Evolutionary conservation across 1,139 yeast species (phyloP), one percentile per base, ranked within the genome.

Genomic region (Pichia sp.): DNA sequence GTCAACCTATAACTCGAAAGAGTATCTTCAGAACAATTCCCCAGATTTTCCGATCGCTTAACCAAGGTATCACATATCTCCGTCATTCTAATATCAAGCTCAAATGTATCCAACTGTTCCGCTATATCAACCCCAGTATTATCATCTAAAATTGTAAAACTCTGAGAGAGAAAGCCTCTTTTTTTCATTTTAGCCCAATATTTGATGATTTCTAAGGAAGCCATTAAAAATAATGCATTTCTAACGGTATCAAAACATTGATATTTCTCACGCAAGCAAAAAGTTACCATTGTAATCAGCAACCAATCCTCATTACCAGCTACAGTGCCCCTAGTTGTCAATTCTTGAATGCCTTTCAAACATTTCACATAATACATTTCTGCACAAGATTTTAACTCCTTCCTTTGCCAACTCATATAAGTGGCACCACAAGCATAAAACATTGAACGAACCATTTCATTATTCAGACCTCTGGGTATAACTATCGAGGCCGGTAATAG

Each of bases 401-500:
- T 16, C 11, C 26, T 7, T 23, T 34, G 23, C 23, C 26, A 10
- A 34, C 36, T 10, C 26, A 9, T 34, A 34, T 34, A 34, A 2
- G 61, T 64, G 3, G 60, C 62, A 3, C 73, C 73, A 54, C 72
- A 68, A 11, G 68, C 64, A 36, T 64, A 49, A 33, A 67, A 67
- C 5, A 68, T 57, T 27, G 59, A 60, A 34, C 61, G 55, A 33
- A 68, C 48, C 2, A 64, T 54, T 2, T 55, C 47, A 35, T 68
- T 65, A n/a, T 52, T 50, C 7, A 52, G 41, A 4, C 62, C 58
- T 16, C 57, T 55, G 1, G 67, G 67, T 0, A 65, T 52, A 43
- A 64, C 62, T 1, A 67, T 58, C 0, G 69, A 65, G 10, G 59
- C 63, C 0, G 74, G 71, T 3, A 71, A 66, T 8, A 71, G 56